A percentile compares a stretch with the other conserved stretches of the same genome.
Conservation (phyloP, 1,284 basidiomycete genomes). For the Termitomyces sp. region DNA sequence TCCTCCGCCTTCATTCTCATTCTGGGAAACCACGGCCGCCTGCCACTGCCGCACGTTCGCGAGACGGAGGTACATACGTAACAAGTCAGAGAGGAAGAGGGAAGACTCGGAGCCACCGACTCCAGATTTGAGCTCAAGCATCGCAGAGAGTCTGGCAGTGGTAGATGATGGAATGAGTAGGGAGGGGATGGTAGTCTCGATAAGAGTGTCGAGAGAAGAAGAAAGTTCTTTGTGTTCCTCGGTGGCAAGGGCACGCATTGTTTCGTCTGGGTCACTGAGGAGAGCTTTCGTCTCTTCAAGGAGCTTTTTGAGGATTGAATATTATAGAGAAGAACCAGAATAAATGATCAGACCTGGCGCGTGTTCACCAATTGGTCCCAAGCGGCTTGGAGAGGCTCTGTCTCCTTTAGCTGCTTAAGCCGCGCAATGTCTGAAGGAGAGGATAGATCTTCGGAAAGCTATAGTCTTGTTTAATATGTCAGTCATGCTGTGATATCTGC, state of each 20-base stretch:
- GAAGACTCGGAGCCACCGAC: constrained; percentile 90
- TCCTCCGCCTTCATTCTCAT: constrained; percentile 57
- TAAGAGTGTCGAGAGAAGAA: constrained; percentile 40
- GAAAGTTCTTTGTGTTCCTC: constrained; percentile 63
- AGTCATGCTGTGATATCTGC: background rate
- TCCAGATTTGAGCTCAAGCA: constrained; percentile 90
- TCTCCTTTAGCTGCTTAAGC: constrained; percentile 30
- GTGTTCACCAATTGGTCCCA: constrained; percentile 24
- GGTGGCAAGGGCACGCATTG: constrained; percentile 71
- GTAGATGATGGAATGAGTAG: constrained; percentile 70
- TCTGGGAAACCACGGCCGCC: constrained; percentile 48
- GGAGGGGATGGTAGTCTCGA: constrained; percentile 56
- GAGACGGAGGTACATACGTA: constrained; percentile 81
- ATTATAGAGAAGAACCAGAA: background rate
- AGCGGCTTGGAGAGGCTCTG: constrained; percentile 26
- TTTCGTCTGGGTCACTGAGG: constrained; percentile 71
- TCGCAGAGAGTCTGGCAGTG: constrained; percentile 64
- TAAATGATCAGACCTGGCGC: constrained; percentile 10
- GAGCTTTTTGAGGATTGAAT: constrained; percentile 42
- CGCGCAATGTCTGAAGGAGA: constrained; percentile 25
- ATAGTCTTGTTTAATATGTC: background rate
- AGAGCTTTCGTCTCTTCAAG: constrained; percentile 59
- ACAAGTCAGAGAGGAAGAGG: constrained; percentile 76
- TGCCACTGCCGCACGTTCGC: constrained; percentile 52
- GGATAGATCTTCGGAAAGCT: constrained; percentile 32